These are phyloP conservation scores for Purpureocillium takamizusanense DNA, from an alignment of 2,329 filamentous ascomycete genomes.

Conservation along the genomic window DNA sequence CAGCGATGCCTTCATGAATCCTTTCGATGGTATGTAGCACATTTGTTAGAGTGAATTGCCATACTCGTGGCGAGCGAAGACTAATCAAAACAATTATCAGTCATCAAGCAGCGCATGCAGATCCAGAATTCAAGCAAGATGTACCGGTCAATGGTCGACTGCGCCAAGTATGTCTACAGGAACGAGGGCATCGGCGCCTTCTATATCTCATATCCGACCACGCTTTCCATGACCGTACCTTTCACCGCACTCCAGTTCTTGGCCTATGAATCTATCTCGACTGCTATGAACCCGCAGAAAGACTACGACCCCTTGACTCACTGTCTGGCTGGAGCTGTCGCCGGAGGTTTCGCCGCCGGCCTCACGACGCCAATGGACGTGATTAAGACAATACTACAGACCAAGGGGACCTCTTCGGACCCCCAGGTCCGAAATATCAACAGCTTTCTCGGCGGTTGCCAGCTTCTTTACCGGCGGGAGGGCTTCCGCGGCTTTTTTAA, in stretches of 20 bases:
- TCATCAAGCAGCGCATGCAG: slow-evolving; percentile 99
- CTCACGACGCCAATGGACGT: slow-evolving; percentile 95
- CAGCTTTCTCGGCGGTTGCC: slow-evolving; percentile 69
- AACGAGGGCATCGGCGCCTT: slow-evolving; percentile 85
- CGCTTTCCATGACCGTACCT: slow-evolving; percentile 94
- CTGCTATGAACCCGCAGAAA: slow-evolving; percentile 78
- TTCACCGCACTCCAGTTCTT: slow-evolving; percentile 97
- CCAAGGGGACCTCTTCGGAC: slow-evolving; percentile 74
- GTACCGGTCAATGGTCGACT: slow-evolving; percentile 80
- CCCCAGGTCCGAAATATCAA: slow-evolving; percentile 77
- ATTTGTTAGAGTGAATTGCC: no score
- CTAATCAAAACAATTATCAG: slow-evolving; percentile 37
- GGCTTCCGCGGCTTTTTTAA: slow-evolving; percentile 86
- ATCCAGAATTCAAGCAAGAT: slow-evolving; percentile 82
- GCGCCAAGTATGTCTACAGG: slow-evolving; percentile 78
- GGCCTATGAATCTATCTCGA: slow-evolving; percentile 94
- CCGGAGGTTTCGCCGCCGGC: slow-evolving; percentile 86
- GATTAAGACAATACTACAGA: slow-evolving; percentile 96
- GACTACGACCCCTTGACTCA: slow-evolving; percentile 90
- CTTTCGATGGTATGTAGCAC: slow-evolving; percentile 85
- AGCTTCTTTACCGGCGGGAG: slow-evolving; percentile 74
- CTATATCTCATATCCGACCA: slow-evolving; percentile 97
- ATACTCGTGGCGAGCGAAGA: not conserved
- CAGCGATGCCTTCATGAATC: slow-evolving; percentile 98
- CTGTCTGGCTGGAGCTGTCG: slow-evolving; percentile 83